These are phyloP conservation scores for Coemansia sp. DNA, from an alignment of 192 early-diverging fungal species.

Conservation along the genomic window DNA sequence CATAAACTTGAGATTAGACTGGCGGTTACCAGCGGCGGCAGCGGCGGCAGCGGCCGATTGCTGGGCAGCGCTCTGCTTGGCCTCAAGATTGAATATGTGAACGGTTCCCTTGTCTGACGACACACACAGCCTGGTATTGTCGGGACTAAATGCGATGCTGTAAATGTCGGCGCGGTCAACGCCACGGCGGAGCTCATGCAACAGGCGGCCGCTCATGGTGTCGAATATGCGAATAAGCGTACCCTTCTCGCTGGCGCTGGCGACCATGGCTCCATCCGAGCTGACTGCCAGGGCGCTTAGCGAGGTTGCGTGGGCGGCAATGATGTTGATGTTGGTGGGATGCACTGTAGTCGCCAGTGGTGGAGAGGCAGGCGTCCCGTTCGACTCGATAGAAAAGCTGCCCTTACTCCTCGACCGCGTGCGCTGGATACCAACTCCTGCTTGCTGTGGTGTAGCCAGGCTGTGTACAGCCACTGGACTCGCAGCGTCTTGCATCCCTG, in stretches of 20 bases:
- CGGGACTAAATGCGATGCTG: constrained; percentile 82
- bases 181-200: constrained; percentile 86
- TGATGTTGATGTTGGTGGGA: constrained; percentile 70
- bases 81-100: constrained; percentile 87
- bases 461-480: not conserved
- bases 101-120: constrained; percentile 92
- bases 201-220: constrained; percentile 64
- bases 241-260: constrained; percentile 85
- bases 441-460: not conserved
- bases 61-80: constrained; percentile 23
- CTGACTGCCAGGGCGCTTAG: constrained; percentile 80
- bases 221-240: constrained; percentile 91
- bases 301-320: constrained; percentile 77
- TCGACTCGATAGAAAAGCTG: constrained; percentile 39
- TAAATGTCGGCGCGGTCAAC: constrained; percentile 87
- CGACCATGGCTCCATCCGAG: constrained; percentile 73
- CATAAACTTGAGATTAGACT: constrained; percentile 67
- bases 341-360: constrained; percentile 29
- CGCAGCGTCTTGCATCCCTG: constrained; percentile 11
- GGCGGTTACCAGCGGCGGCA: constrained; percentile 48
- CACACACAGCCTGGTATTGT: constrained; percentile 75
- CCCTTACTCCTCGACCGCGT: constrained; percentile 37
- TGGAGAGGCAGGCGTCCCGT: constrained; percentile 31
- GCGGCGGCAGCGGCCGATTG: constrained; percentile 20
- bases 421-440: constrained; percentile 20